Evolutionary conservation across 805 yeast species (phyloP).

Genomic region (Kodamaea lidongshanica): DNA sequence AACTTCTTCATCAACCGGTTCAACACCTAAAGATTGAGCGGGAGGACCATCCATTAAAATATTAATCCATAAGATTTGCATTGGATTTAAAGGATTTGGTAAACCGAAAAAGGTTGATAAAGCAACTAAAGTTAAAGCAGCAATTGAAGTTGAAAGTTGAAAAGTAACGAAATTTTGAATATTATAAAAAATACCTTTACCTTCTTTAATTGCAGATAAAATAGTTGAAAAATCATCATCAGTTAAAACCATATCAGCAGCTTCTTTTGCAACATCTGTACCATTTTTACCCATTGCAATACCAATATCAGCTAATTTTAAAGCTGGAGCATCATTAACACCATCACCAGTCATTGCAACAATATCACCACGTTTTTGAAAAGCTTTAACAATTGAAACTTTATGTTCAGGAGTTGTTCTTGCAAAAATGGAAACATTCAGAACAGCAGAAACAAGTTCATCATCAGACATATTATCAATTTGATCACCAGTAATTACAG

Average conservation of each 20-base stretch:
- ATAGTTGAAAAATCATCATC: slow-evolving; percentile 97
- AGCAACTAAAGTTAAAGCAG: slow-evolving; percentile 87
- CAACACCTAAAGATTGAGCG: slow-evolving; percentile 95
- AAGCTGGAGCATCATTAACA: slow-evolving; percentile 97
- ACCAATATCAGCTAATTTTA: slow-evolving; percentile 93
- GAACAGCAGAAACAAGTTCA: slow-evolving; percentile 67
- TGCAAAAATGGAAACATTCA: slow-evolving; percentile 83
- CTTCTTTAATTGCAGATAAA: slow-evolving; percentile 75
- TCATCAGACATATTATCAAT: slow-evolving; percentile 69
- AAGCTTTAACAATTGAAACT: slow-evolving; percentile 80
- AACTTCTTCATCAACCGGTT: slow-evolving; percentile 92
- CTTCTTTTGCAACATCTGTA: slow-evolving; percentile 97
- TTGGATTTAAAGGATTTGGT: slow-evolving; percentile 93
- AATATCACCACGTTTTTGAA: slow-evolving; percentile 85
- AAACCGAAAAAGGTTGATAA: slow-evolving; percentile 78
- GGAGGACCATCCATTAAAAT: slow-evolving; percentile 99
- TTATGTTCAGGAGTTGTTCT: slow-evolving; percentile 95
- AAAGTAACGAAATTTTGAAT: slow-evolving; percentile 92
- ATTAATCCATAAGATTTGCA: slow-evolving; percentile 98
- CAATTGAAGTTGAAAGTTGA: slow-evolving; percentile 93
- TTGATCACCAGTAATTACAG: slow-evolving; percentile 81
- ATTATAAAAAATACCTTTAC: slow-evolving; percentile 93
- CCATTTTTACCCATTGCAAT: slow-evolving; percentile 92
- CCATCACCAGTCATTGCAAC: slow-evolving; percentile 99
- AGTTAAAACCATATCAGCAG: slow-evolving; percentile 94